phyloP scores from a whole-genome alignment of 169 alveolate species.

The Cryptosporidium ryanae region DNA sequence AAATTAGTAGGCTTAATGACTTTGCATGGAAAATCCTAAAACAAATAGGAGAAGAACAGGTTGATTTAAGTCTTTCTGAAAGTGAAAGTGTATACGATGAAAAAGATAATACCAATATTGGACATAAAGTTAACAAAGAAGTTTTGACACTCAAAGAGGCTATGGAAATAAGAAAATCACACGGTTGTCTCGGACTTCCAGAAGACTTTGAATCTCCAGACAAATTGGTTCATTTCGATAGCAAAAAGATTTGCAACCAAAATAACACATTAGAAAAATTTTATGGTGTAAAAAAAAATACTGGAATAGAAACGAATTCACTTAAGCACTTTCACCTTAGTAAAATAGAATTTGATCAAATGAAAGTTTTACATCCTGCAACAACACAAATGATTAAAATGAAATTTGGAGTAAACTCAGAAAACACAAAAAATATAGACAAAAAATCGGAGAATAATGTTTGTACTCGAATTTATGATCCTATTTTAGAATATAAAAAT shows the following conservation, averaged over 20 bases:
- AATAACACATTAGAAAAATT: background rate
- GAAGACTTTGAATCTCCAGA: constrained; percentile 66
- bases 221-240: constrained; percentile 26
- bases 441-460: background rate
- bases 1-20: constrained; percentile 41
- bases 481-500: constrained; percentile 36
- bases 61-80: constrained; percentile 30
- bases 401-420: background rate
- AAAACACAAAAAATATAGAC: constrained; percentile 2
- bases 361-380: constrained; percentile 48
- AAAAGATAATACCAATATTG: background rate
- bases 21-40: constrained; percentile 64
- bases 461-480: constrained; percentile 36
- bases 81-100: background rate
- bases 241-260: background rate
- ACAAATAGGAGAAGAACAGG: constrained; percentile 3
- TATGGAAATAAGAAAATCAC: constrained; percentile 64
- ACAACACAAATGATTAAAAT: constrained; percentile 6
- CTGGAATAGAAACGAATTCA: background rate
- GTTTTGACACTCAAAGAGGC: constrained; percentile 62
- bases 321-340: background rate
- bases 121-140: constrained; percentile 7
- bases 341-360: constrained; percentile 16
- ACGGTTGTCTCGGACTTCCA: constrained; percentile 58
- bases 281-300: background rate